Evolutionary conservation across 106 monocot species (phyloP).

Genomic region (Allium sativum): DNA sequence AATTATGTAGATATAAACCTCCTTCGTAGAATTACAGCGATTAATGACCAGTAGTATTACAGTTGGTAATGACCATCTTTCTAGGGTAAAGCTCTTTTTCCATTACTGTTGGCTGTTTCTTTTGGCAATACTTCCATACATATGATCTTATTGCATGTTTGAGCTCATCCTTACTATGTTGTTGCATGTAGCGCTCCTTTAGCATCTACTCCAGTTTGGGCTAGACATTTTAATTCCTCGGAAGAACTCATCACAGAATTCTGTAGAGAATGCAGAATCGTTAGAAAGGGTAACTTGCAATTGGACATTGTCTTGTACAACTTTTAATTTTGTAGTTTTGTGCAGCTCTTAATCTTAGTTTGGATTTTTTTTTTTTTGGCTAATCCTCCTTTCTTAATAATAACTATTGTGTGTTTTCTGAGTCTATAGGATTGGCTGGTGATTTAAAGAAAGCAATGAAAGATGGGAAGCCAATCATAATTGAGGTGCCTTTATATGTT

Average conservation of each 20-base stretch:
- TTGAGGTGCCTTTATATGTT: slow-evolving; percentile 48
- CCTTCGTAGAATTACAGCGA: too few species aligned
- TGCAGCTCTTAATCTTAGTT: neutral
- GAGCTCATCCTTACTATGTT: neutral
- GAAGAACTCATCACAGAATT: slow-evolving; percentile 99
- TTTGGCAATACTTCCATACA: too few species aligned
- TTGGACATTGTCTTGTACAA: neutral
- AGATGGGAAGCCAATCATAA: slow-evolving; percentile 99
- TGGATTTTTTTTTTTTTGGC: neutral
- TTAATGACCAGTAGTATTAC: too few species aligned
- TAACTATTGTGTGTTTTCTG: neutral
- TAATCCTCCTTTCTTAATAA: neutral
- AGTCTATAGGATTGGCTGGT: slow-evolving; percentile 79
- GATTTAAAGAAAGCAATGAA: slow-evolving; percentile 99
- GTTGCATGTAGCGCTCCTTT: slow-evolving; percentile 66
- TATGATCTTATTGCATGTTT: too few species aligned
- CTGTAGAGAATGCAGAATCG: slow-evolving; percentile 97
- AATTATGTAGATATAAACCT: too few species aligned
- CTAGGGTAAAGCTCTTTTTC: too few species aligned
- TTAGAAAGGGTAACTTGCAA: slow-evolving; percentile 67
- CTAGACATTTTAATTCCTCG: slow-evolving; percentile 79
- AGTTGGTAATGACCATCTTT: too few species aligned
- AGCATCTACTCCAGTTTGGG: slow-evolving; percentile 88
- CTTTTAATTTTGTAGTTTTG: neutral
- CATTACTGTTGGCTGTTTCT: too few species aligned